Evolutionary conservation across 2,329 filamentous ascomycete species (phyloP).

Genomic region (Paracoccidioides lutzii): DNA sequence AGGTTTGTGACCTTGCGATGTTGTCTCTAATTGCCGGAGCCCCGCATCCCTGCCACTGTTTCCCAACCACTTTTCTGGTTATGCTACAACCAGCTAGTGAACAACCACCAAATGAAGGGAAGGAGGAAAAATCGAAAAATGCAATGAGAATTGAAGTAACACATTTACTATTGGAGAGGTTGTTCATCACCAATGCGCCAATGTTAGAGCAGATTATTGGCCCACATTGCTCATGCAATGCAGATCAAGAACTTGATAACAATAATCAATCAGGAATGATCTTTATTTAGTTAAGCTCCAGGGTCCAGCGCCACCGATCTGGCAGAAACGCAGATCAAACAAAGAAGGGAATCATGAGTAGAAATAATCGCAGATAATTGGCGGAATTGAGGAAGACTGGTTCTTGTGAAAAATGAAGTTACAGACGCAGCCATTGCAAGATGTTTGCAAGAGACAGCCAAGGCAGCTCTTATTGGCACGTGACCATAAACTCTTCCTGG

Average conservation of each 20-base stretch:
- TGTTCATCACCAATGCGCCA: background rate
- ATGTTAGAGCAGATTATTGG: background rate
- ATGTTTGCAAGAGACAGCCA: background rate
- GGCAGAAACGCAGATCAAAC: background rate
- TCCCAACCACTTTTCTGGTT: background rate
- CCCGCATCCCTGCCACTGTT: background rate
- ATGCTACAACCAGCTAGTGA: background rate
- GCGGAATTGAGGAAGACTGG: background rate
- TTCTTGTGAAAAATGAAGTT: background rate
- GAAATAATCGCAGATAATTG: background rate
- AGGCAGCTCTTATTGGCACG: background rate
- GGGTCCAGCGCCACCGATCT: background rate
- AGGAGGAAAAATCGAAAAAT: background rate
- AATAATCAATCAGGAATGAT: background rate
- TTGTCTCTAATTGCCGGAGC: background rate
- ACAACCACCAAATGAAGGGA: background rate
- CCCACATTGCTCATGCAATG: background rate
- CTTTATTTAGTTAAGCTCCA: conserved; percentile 1
- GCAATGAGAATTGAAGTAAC: background rate
- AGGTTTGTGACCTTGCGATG: background rate
- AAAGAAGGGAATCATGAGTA: background rate
- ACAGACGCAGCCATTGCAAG: background rate
- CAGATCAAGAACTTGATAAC: background rate
- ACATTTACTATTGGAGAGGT: background rate
- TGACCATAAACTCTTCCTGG: background rate